Percentiles rank a stretch among this genome's conserved stretches.
These are phyloP conservation scores for Raffaelea deltoideospora DNA, from an alignment of 2,329 filamentous ascomycete species.

Conservation along the genomic window DNA sequence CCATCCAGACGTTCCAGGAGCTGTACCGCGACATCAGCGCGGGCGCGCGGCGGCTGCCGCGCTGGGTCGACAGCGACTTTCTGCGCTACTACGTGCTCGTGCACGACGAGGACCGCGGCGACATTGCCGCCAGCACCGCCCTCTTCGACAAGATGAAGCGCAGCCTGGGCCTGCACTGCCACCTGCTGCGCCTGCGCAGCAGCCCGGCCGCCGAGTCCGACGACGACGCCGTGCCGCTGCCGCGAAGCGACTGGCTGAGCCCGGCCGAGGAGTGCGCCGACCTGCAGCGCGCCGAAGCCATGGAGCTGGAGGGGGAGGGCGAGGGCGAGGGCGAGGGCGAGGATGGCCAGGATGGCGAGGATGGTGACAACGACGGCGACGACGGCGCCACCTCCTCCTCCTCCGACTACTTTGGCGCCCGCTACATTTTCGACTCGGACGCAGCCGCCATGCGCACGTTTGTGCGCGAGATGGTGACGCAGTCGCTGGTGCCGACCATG, in stretches of 20 bases:
- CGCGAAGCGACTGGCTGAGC: constrained; percentile 77
- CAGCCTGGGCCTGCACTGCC: constrained; percentile 92
- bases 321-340: constrained; percentile 43
- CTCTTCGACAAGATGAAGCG: constrained; percentile 98
- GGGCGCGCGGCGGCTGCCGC: constrained; percentile 57
- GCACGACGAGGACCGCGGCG: constrained; percentile 89
- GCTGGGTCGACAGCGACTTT: constrained; percentile 85
- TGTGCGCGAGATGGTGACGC: constrained; percentile 85
- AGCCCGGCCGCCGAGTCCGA: constrained; percentile 77
- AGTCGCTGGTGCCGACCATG: constrained; percentile 93
- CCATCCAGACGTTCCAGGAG: constrained; percentile 73
- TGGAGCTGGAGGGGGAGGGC: constrained; percentile 1
- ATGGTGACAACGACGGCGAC: constrained; percentile 49
- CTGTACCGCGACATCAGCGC: constrained; percentile 76
- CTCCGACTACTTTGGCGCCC: constrained; percentile 56
- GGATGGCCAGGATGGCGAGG: constrained; percentile 51
- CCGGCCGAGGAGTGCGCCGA: constrained; percentile 70
- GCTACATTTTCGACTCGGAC: constrained; percentile 85
- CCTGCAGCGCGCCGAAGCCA: constrained; percentile 42
- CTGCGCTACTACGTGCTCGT: constrained; percentile 91
- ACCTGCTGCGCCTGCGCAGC: constrained; percentile 73
- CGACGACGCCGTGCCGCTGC: constrained; percentile 73
- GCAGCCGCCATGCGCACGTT: constrained; percentile 77
- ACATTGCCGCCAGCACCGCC: constrained; percentile 76
- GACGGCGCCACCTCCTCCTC: no score